A percentile compares a stretch with the other conserved stretches of the same genome.
Conservation (phyloP, 805 yeast species). For the Barnettozyma sp. region DNA sequence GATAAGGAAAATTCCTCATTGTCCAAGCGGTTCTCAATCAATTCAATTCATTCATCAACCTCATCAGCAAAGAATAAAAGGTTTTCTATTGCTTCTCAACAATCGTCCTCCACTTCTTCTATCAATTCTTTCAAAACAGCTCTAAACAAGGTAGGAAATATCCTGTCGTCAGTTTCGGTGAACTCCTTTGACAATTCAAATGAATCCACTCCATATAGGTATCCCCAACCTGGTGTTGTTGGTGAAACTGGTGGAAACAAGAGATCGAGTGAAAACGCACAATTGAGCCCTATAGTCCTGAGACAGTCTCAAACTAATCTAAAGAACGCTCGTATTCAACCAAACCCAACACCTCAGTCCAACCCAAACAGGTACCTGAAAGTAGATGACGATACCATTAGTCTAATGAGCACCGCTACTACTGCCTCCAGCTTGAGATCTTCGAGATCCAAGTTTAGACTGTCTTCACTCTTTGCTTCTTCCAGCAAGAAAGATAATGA, state of each 20-base stretch:
- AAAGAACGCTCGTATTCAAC: conserved; percentile 9
- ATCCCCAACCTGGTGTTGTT: conserved; percentile 20
- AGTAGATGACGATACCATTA: conserved; percentile 16
- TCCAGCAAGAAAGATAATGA: conserved; percentile 15
- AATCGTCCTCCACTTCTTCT: conserved; percentile 19
- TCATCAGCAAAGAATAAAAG: conserved; percentile 17
- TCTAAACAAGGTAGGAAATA: conserved; percentile 21
- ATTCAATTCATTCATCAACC: conserved; percentile 9
- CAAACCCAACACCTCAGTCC: conserved; percentile 5
- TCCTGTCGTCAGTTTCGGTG: conserved; percentile 21
- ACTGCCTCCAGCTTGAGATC: conserved; percentile 19
- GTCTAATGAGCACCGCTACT: conserved; percentile 15
- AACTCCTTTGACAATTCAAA: conserved; percentile 16
- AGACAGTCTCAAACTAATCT: conserved; percentile 6
- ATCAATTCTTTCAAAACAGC: conserved; percentile 18
- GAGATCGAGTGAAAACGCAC: conserved; percentile 9
- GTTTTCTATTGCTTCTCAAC: conserved; percentile 17
- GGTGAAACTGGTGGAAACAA: conserved; percentile 12
- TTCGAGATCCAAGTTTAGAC: conserved; percentile 22
- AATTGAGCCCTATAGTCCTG: conserved; percentile 9
- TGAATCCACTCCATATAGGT: conserved; percentile 20
- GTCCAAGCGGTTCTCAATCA: conserved; percentile 11
- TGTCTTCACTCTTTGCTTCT: conserved; percentile 22
- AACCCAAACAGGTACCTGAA: conserved; percentile 2
- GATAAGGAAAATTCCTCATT: conserved; percentile 17